Percentiles rank a stretch among this genome's conserved stretches.
phyloP scores from a whole-genome alignment of 352 stramenopile species.

The Globisporangium nodosum region DNA sequence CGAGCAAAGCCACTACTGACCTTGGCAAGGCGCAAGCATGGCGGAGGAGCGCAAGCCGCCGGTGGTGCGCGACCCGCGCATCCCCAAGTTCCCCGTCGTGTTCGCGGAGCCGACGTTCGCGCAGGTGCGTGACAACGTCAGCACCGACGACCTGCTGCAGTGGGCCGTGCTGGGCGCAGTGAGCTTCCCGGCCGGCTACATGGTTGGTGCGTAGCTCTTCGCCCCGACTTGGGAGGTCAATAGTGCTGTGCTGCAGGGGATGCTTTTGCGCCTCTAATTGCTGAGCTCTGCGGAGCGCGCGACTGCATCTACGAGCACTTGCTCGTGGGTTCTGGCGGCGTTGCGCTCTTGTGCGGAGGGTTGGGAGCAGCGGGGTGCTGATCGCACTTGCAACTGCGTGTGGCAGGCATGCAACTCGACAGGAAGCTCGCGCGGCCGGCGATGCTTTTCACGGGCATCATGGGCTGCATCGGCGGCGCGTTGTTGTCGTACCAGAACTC shows the following conservation, averaged over 20 bases:
- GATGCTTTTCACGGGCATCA: slow-evolving; percentile 74
- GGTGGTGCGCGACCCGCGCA: slow-evolving; percentile 48
- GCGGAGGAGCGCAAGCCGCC: slow-evolving; percentile 27
- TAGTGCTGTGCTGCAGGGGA: too few relatives aligned
- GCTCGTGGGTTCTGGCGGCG: too few relatives aligned
- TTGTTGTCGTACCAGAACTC: slow-evolving; percentile 80
- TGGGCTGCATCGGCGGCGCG: slow-evolving; percentile 50
- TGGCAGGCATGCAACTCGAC: slow-evolving; percentile 52
- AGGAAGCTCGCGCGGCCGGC: slow-evolving; percentile 46
- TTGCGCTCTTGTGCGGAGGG: too few relatives aligned
- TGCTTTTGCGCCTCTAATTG: too few relatives aligned
- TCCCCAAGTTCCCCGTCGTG: slow-evolving; percentile 66
- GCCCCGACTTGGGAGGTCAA: too few relatives aligned
- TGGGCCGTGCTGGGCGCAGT: slow-evolving; percentile 29
- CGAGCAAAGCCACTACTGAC: not conserved
- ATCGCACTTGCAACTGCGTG: not conserved
- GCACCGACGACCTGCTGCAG: slow-evolving; percentile 37
- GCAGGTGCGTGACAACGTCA: slow-evolving; percentile 59
- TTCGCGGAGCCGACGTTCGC: slow-evolving; percentile 48
- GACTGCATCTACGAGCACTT: too few relatives aligned
- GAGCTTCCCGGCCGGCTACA: slow-evolving; percentile 68
- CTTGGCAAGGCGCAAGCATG: not conserved
- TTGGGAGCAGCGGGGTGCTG: not conserved
- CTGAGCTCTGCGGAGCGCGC: not conserved
- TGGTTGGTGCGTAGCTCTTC: slow-evolving; percentile 39